Percentiles rank a stretch among this genome's conserved stretches.
Evolutionary conservation across 345 rosid species (phyloP).

Genomic region (Raphanus raphanistrum): DNA sequence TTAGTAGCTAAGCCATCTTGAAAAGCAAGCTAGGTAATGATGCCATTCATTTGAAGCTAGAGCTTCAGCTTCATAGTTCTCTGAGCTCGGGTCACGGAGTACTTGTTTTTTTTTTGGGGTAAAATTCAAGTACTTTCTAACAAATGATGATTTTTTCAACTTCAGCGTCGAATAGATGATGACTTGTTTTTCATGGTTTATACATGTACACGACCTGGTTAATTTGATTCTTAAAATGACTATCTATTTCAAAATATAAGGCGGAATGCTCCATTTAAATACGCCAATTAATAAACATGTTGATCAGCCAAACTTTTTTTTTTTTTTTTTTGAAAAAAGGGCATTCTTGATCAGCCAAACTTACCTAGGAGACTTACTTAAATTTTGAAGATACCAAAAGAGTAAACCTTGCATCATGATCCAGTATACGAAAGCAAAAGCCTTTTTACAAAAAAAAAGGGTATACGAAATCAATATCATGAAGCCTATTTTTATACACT

Average conservation of each 20-base stretch:
- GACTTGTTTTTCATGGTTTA: neutral
- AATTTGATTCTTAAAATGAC: neutral
- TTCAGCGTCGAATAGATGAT: neutral
- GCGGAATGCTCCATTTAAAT: neutral
- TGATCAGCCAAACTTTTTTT: neutral
- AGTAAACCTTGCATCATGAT: slow-evolving; percentile 11
- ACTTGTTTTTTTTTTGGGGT: neutral
- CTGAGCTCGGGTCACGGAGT: neutral
- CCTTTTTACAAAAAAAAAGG: slow-evolving; percentile 5
- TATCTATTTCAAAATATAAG: neutral
- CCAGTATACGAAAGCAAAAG: slow-evolving; percentile 13
- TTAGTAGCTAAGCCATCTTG: neutral
- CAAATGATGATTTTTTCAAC: neutral
- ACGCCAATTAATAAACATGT: neutral
- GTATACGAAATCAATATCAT: slow-evolving; percentile 5
- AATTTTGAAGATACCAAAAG: slow-evolving; percentile 4
- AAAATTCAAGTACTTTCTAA: neutral
- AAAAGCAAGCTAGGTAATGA: neutral
- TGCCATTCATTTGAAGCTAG: neutral
- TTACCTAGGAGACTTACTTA: slow-evolving; percentile 16
- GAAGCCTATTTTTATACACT: slow-evolving; percentile 33
- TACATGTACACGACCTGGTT: neutral
- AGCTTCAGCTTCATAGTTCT: neutral
- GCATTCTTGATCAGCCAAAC: neutral
- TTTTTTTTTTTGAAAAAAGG: no score